Evolutionary conservation across 148 eudicot genomes (phyloP).

Genomic region (Persicaria maculosa): DNA sequence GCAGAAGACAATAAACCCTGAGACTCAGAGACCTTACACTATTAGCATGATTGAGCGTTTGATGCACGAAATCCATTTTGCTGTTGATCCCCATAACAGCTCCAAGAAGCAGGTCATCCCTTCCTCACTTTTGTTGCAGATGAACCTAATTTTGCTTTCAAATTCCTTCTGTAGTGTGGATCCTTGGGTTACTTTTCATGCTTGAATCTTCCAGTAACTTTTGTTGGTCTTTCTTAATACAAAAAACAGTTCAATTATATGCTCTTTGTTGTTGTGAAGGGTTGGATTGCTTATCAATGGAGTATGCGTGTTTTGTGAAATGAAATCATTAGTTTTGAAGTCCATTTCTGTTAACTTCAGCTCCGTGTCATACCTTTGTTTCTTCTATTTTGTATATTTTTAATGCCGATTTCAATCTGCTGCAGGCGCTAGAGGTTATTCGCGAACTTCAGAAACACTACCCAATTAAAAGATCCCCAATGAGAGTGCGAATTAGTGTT

Average conservation of each 20-base stretch:
- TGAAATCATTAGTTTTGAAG: conserved; percentile 5
- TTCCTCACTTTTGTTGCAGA: conserved; percentile 2
- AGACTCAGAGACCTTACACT: conserved; percentile 86
- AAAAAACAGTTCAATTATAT: neutral
- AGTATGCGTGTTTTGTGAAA: neutral
- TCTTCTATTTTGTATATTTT: neutral
- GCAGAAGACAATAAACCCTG: conserved; percentile 88
- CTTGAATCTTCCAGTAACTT: conserved; percentile 4
- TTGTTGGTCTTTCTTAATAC: neutral
- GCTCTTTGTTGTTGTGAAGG: neutral
- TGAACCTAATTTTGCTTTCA: neutral
- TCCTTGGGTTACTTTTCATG: neutral
- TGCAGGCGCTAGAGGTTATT: conserved; percentile 85
- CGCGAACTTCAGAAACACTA: conserved; percentile 79
- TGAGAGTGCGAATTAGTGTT: conserved; percentile 61
- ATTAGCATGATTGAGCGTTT: conserved; percentile 98
- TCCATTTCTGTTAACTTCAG: neutral
- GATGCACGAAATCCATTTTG: conserved; percentile 97
- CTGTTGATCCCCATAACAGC: conserved; percentile 84
- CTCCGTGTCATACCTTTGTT: neutral
- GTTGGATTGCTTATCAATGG: neutral
- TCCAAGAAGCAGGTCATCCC: conserved; percentile 84
- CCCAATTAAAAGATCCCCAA: conserved; percentile 85
- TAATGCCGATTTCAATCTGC: neutral
- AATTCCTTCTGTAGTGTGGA: neutral